Conservation (phyloP, 2,329 filamentous ascomycete genomes). For the Didymella arachidicola region DNA sequence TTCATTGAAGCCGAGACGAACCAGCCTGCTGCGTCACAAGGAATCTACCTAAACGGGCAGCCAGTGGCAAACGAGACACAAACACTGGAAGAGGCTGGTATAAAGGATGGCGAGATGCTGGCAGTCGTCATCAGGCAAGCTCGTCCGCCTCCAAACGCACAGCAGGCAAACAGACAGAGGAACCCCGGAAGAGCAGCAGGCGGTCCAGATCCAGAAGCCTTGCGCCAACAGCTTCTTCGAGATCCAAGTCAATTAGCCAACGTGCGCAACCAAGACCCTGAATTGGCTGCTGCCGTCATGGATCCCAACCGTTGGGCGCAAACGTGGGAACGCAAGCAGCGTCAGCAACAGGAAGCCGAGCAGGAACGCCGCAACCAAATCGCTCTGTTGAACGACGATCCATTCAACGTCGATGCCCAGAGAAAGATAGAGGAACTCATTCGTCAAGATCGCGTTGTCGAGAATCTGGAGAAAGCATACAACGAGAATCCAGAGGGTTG, state of each 20-base stretch:
- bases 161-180: conserved; percentile 39
- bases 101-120: conserved; percentile 91
- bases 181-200: conserved; percentile 22
- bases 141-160: conserved; percentile 22
- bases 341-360: conserved; percentile 75
- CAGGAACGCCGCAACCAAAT: conserved; percentile 83
- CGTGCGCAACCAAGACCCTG: conserved; percentile 75
- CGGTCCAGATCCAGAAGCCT: conserved; percentile 72
- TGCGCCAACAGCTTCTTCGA: conserved; percentile 82
- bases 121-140: conserved; percentile 73
- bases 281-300: conserved; percentile 77
- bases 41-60: conserved; percentile 89
- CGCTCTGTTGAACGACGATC: conserved; percentile 86
- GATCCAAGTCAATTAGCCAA: conserved; percentile 76
- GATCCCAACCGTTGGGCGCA: conserved; percentile 79
- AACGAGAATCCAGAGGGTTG: conserved; percentile 96
- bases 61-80: conserved; percentile 78
- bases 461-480: conserved; percentile 95
- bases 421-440: conserved; percentile 96
- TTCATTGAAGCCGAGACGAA: conserved; percentile 84
- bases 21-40: conserved; percentile 75
- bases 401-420: conserved; percentile 92
- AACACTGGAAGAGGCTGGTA: conserved; percentile 80
- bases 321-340: conserved; percentile 71
- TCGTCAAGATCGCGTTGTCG: conserved; percentile 88